phyloP scores from a whole-genome alignment of 805 yeast species.

The Brettanomyces bruxellensis region DNA sequence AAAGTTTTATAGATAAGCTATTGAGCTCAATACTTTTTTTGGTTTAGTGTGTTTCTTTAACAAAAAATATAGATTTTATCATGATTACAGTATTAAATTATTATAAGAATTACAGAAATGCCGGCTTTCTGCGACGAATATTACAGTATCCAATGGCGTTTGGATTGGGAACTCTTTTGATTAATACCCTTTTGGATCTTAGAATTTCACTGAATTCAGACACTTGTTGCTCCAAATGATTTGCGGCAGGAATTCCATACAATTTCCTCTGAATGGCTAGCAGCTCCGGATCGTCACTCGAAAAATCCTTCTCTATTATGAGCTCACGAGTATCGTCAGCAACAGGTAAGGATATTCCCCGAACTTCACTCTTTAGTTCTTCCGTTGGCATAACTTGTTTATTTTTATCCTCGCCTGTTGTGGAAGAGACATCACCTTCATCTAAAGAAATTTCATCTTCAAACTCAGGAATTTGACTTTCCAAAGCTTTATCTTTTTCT shows the following conservation, averaged over 20 bases:
- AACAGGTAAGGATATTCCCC: background rate
- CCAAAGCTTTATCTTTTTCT: constrained; percentile 1
- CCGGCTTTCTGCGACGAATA: constrained; percentile 35
- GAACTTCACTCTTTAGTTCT: background rate
- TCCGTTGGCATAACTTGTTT: background rate
- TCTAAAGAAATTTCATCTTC: constrained; percentile 7
- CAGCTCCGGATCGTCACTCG: constrained; percentile 29
- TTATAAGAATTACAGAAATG: constrained; percentile 8
- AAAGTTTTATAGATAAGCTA: constrained; percentile 35
- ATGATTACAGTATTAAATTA: background rate
- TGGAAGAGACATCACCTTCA: background rate
- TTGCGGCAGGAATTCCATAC: constrained; percentile 16
- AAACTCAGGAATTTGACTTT: constrained; percentile 2
- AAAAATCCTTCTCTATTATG: constrained; percentile 21
- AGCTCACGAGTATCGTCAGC: constrained; percentile 13
- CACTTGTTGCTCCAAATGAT: constrained; percentile 19
- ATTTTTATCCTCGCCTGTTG: background rate
- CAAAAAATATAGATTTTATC: background rate
- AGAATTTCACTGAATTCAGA: constrained; percentile 21
- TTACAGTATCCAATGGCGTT: constrained; percentile 38
- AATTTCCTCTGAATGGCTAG: constrained; percentile 24
- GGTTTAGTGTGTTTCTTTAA: background rate
- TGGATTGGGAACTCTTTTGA: constrained; percentile 38
- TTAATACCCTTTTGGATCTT: constrained; percentile 30
- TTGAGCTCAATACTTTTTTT: background rate